Percentiles rank a stretch among this genome's conserved stretches.
Conservation (phyloP, 768 basidiomycete species). For the Mrakia frigida region DNA sequence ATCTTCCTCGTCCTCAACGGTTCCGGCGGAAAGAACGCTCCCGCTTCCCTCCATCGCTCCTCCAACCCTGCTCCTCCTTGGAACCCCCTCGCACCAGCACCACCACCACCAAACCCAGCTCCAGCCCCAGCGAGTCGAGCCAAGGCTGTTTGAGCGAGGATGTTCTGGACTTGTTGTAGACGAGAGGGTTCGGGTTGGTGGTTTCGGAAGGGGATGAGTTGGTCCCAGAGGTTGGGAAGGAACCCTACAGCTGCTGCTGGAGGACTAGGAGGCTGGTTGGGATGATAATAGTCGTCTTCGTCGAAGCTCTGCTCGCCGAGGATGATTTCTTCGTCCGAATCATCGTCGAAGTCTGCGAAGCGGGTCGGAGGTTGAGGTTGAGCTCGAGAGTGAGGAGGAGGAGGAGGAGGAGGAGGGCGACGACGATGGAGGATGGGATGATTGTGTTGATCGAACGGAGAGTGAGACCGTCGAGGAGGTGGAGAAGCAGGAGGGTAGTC, state of each 20-base stretch:
- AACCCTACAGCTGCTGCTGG: too few relatives aligned
- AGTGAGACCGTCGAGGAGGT: slow-evolving; percentile 8
- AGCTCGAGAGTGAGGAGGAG: neutral
- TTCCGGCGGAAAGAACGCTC: slow-evolving; percentile 1
- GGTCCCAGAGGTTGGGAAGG: neutral
- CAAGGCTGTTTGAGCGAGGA: neutral
- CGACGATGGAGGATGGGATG: neutral
- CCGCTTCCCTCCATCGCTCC: neutral
- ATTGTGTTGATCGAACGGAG: neutral
- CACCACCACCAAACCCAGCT: neutral
- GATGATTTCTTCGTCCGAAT: too few relatives aligned
- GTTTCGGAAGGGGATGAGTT: neutral
- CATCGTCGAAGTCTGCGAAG: neutral
- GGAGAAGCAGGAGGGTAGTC: neutral
- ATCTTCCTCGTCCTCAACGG: neutral
- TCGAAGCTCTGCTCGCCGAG: too few relatives aligned
- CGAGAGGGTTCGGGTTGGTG: neutral
- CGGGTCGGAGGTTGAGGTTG: neutral
- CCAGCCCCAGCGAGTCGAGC: neutral
- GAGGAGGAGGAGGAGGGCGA: neutral
- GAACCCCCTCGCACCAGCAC: neutral
- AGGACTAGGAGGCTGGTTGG: too few relatives aligned
- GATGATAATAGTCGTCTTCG: too few relatives aligned
- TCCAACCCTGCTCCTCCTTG: neutral
- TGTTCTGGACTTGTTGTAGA: neutral